Percentiles rank a stretch among this genome's conserved stretches.
These are phyloP conservation scores for Cryphonectria nitschkei DNA, from an alignment of 2,329 filamentous ascomycete genomes.

Conservation along the genomic window DNA sequence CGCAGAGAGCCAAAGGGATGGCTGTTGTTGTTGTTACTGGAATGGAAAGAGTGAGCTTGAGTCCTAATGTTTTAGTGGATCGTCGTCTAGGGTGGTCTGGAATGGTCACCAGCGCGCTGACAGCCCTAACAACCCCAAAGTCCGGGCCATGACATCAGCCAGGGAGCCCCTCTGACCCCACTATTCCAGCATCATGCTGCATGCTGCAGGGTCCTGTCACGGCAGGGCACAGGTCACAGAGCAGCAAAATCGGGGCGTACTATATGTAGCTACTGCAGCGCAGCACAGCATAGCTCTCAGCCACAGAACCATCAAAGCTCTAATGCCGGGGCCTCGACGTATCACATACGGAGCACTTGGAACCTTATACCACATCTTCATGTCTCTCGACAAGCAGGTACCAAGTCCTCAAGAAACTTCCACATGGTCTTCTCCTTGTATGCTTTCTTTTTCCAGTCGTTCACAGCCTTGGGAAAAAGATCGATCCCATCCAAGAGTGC, in stretches of 20 bases:
- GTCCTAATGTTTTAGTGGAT: not conserved
- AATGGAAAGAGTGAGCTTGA: not conserved
- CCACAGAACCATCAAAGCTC: not conserved
- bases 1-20: not conserved
- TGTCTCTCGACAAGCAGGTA: not conserved
- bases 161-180: not conserved
- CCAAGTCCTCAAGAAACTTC: slow-evolving; percentile 30
- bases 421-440: slow-evolving; percentile 29
- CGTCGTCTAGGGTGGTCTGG: not conserved
- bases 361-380: not conserved
- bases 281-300: not conserved
- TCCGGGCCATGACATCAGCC: slow-evolving; percentile 15
- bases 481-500: slow-evolving; percentile 27
- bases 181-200: not conserved
- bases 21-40: not conserved
- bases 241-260: not conserved
- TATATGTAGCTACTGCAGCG: too few relatives aligned
- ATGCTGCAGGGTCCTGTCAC: slow-evolving; percentile 7
- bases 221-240: not conserved
- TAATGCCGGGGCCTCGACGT: too few relatives aligned
- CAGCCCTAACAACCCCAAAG: slow-evolving; percentile 1
- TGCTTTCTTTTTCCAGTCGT: slow-evolving; percentile 28
- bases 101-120: not conserved
- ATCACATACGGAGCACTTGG: too few relatives aligned
- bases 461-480: slow-evolving; percentile 29